Evolutionary conservation across 2,329 filamentous ascomycete genomes (phyloP).

Genomic region (Juglanconis juglandina): DNA sequence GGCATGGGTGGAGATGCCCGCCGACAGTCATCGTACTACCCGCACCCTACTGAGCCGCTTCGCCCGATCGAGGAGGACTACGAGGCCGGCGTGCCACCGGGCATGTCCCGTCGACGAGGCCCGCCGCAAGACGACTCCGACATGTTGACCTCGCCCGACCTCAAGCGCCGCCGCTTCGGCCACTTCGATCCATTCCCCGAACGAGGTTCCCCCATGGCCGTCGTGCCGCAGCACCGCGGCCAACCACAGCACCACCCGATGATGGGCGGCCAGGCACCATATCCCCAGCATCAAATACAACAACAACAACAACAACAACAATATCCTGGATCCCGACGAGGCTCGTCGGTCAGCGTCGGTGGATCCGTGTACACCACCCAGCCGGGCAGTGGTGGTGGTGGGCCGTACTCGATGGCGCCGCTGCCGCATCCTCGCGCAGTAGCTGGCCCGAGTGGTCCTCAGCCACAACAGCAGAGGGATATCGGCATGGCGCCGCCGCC

Average conservation of each 20-base stretch:
- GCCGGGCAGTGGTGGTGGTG: conserved; percentile 7
- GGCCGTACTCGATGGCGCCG: conserved; percentile 21
- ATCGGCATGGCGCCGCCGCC: conserved; percentile 51
- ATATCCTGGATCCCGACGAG: conserved; percentile 7
- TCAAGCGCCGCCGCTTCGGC: conserved; percentile 32
- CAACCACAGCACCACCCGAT: neutral
- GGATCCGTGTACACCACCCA: neutral
- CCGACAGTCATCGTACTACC: conserved; percentile 8
- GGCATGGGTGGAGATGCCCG: conserved; percentile 22
- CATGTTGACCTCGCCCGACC: conserved; percentile 32
- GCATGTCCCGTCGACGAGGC: conserved; percentile 11
- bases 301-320: conserved; percentile 4
- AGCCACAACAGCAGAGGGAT: conserved; percentile 8
- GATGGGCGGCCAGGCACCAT: neutral
- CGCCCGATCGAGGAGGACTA: conserved; percentile 15
- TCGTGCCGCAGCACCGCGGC: conserved; percentile 5
- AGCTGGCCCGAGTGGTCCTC: neutral
- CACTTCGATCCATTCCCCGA: conserved; percentile 26
- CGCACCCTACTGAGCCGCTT: conserved; percentile 12
- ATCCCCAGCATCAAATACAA: conserved; percentile 3
- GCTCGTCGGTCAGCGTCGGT: conserved; percentile 14
- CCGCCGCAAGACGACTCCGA: conserved; percentile 20
- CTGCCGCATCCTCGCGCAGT: conserved; percentile 13
- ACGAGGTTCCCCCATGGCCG: neutral
- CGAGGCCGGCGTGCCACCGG: neutral